These are phyloP conservation scores for Solanum sparsipilum DNA, from an alignment of 257 asterid species.

Conservation along the genomic window DNA sequence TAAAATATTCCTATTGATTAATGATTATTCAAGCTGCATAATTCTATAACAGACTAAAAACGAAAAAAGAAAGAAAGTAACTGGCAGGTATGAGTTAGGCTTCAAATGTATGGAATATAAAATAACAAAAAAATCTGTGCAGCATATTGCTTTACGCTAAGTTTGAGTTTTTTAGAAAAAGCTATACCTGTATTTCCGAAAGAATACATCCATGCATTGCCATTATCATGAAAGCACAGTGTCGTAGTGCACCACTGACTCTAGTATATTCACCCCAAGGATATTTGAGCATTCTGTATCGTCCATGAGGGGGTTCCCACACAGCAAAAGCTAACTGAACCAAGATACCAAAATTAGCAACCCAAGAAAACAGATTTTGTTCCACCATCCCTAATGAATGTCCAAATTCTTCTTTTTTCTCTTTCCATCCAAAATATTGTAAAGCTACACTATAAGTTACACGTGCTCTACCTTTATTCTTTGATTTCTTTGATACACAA, in stretches of 20 bases:
- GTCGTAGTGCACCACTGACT: slow-evolving; percentile 90
- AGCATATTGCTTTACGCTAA: neutral
- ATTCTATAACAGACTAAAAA: neutral
- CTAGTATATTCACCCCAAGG: slow-evolving; percentile 86
- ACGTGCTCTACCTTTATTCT: neutral
- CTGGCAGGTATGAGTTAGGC: neutral
- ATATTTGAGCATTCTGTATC: slow-evolving; percentile 76
- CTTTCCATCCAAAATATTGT: neutral
- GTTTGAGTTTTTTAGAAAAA: neutral
- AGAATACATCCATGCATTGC: slow-evolving; percentile 96
- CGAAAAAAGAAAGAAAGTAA: neutral
- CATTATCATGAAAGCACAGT: slow-evolving; percentile 96
- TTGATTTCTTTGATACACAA: neutral
- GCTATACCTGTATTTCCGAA: slow-evolving; percentile 82
- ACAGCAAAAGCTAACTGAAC: slow-evolving; percentile 66
- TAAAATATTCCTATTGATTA: neutral
- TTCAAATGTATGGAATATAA: neutral
- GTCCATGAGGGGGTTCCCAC: slow-evolving; percentile 99
- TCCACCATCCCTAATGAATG: neutral
- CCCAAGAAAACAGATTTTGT: neutral
- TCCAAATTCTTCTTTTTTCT: neutral
- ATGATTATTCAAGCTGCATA: neutral
- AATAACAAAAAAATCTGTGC: neutral
- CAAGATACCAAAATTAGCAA: neutral
- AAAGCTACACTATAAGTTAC: neutral